Evolutionary conservation across 1,284 basidiomycete genomes (phyloP).

Genomic region (Hypsizygus ulmarius): DNA sequence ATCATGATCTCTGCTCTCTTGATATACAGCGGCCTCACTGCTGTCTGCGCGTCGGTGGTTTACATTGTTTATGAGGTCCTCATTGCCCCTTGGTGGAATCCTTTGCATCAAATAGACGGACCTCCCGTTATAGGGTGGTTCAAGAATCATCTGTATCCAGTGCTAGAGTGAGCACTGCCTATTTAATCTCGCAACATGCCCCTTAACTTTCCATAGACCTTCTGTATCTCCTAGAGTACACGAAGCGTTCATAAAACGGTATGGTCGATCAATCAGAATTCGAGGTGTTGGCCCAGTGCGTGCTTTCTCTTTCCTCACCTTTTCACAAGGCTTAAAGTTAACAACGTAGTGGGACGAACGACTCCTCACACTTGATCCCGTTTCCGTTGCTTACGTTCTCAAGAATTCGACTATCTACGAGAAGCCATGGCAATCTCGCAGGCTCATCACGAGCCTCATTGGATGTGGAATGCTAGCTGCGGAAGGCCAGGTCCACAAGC

Average conservation of each 20-base stretch:
- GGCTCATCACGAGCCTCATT: conserved; percentile 69
- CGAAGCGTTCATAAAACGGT: conserved; percentile 48
- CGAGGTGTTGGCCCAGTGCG: conserved; percentile 64
- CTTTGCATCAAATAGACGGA: conserved; percentile 55
- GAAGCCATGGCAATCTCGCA: conserved; percentile 77
- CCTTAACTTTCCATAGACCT: conserved; percentile 41
- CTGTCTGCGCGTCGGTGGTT: conserved; percentile 24
- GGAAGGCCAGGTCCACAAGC: conserved; percentile 70
- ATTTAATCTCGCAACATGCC: background rate
- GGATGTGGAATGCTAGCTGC: conserved; percentile 76
- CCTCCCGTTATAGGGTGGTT: conserved; percentile 51
- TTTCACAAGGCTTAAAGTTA: conserved; percentile 11
- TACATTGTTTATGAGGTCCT: conserved; percentile 31
- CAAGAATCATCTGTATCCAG: conserved; percentile 48
- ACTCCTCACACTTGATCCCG: conserved; percentile 71
- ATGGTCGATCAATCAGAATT: conserved; percentile 60
- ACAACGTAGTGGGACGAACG: conserved; percentile 69
- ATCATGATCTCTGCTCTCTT: conserved; percentile 11
- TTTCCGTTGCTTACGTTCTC: conserved; percentile 65
- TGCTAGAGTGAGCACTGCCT: conserved; percentile 52
- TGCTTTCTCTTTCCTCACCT: conserved; percentile 8
- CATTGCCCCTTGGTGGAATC: conserved; percentile 45
- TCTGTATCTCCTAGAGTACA: conserved; percentile 51
- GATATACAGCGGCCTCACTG: conserved; percentile 20
- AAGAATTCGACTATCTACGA: conserved; percentile 70